Conservation (phyloP, 352 stramenopile species). For the Phytophthora syringae region DNA sequence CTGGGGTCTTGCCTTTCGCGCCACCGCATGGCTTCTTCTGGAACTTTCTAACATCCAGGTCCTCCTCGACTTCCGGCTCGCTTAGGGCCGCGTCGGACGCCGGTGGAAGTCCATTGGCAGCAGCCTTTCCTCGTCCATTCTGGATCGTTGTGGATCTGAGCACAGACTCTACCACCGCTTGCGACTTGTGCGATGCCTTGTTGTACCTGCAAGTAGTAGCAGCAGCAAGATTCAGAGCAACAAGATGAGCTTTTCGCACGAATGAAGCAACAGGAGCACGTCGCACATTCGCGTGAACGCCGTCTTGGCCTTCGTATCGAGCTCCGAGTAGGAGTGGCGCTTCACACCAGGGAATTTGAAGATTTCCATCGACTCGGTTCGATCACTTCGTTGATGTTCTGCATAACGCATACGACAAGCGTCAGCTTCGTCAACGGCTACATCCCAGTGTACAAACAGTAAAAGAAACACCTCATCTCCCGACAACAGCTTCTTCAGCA, state of each 20-base stretch:
- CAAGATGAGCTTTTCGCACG: not conserved
- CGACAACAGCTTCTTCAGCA: conserved; percentile 77
- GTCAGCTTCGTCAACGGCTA: not conserved
- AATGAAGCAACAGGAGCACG: not conserved
- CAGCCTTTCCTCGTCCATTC: conserved; percentile 70
- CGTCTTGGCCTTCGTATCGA: conserved; percentile 92
- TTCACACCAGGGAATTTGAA: conserved; percentile 86
- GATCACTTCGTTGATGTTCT: conserved; percentile 92
- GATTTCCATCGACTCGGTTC: conserved; percentile 96
- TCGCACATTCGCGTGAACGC: conserved; percentile 92
- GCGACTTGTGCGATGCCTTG: conserved; percentile 92
- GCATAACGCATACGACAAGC: conserved; percentile 1
- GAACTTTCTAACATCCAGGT: conserved; percentile 83
- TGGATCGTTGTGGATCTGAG: conserved; percentile 73
- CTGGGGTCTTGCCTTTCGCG: conserved; percentile 64
- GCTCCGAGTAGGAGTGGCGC: conserved; percentile 73
- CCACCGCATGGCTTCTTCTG: conserved; percentile 72
- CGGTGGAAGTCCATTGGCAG: conserved; percentile 53
- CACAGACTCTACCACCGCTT: conserved; percentile 92
- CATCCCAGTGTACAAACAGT: not conserved
- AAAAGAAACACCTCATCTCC: conserved; percentile 69
- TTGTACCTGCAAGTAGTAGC: conserved; percentile 96
- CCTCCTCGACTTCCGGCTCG: conserved; percentile 64
- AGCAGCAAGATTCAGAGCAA: not conserved
- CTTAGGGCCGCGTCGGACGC: conserved; percentile 79